These are phyloP conservation scores for Dryas drummondii DNA, from an alignment of 306 rosid genomes.

Conservation along the genomic window DNA sequence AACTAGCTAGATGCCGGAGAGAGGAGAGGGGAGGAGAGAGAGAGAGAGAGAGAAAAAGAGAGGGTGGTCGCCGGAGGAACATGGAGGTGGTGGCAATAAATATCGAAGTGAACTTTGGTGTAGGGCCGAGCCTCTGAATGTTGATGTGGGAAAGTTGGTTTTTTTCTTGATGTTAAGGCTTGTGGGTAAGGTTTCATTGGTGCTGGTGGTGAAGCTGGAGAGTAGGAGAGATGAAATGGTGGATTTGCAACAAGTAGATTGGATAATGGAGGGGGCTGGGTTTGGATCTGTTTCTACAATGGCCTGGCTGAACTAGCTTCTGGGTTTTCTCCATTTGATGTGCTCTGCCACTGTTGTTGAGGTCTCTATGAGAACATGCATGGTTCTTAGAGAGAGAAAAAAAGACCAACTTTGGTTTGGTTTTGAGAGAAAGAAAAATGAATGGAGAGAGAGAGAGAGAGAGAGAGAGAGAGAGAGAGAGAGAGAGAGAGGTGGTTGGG, in stretches of 20 bases:
- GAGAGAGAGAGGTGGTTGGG: too few relatives aligned
- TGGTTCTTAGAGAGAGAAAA: constrained; percentile 28
- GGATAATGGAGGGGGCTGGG: constrained; percentile 47
- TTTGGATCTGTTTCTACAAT: constrained; percentile 61
- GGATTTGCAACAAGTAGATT: constrained; percentile 69
- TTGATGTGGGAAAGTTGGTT: constrained; percentile 54
- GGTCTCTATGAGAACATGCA: constrained; percentile 54
- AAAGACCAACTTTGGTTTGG: neutral
- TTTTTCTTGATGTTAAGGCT: constrained; percentile 49
- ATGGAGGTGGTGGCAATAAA: too few relatives aligned
- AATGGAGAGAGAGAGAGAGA: constrained; percentile 22
- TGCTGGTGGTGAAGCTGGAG: constrained; percentile 45
- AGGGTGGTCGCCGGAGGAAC: too few relatives aligned
- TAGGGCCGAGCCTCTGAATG: constrained; percentile 58
- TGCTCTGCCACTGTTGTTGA: constrained; percentile 39
- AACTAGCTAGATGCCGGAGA: too few relatives aligned
- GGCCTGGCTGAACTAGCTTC: constrained; percentile 48
- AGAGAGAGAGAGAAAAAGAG: too few relatives aligned
- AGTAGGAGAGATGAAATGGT: constrained; percentile 76
- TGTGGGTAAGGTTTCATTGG: constrained; percentile 45
- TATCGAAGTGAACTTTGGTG: too few relatives aligned
- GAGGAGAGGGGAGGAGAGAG: too few relatives aligned
- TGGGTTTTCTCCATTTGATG: constrained; percentile 70
- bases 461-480: neutral
- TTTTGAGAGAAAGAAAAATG: constrained; percentile 4